Percentiles rank a stretch among this genome's conserved stretches.
Evolutionary conservation across 2,329 filamentous ascomycete genomes (phyloP).

Genomic region (Thelonectria olida): DNA sequence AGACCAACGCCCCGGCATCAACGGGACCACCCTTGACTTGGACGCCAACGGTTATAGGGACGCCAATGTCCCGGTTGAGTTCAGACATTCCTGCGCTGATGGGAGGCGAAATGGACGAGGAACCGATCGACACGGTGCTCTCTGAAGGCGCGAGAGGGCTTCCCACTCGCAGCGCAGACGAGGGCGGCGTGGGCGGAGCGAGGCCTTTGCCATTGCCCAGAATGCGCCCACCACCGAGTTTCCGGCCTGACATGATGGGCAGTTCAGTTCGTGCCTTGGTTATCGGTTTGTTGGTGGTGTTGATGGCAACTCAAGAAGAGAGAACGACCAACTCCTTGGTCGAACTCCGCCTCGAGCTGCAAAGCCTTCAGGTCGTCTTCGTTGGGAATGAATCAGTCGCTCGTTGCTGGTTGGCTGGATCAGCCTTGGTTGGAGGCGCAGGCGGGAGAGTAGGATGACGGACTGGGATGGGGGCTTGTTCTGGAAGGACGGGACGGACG

Average conservation of each 20-base stretch:
- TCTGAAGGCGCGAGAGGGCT: slow-evolving; percentile 66
- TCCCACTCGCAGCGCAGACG: slow-evolving; percentile 53
- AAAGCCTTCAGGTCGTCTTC: slow-evolving; percentile 20
- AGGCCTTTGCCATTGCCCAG: slow-evolving; percentile 87
- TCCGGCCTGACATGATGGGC: slow-evolving; percentile 78
- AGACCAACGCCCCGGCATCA: slow-evolving; percentile 74
- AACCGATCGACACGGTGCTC: slow-evolving; percentile 82
- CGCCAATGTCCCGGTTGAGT: slow-evolving; percentile 79
- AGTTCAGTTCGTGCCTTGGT: background rate
- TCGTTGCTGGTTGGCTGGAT: slow-evolving; percentile 11
- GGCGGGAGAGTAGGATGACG: slow-evolving; percentile 15
- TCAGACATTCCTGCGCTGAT: slow-evolving; percentile 71
- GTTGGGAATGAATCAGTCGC: background rate
- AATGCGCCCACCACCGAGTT: slow-evolving; percentile 91
- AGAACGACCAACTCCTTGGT: slow-evolving; percentile 47
- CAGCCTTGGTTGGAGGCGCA: slow-evolving; percentile 1
- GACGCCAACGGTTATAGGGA: slow-evolving; percentile 76
- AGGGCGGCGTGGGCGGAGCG: slow-evolving; percentile 64
- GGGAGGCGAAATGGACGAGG: slow-evolving; percentile 72
- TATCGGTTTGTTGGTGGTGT: background rate
- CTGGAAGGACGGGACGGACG: slow-evolving; percentile 4
- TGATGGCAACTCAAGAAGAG: slow-evolving; percentile 20
- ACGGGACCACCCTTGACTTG: slow-evolving; percentile 61
- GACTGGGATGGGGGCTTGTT: background rate
- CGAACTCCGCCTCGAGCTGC: slow-evolving; percentile 47